phyloP scores from a whole-genome alignment of 768 basidiomycete genomes.

The Symmetrospora coprosmae region DNA sequence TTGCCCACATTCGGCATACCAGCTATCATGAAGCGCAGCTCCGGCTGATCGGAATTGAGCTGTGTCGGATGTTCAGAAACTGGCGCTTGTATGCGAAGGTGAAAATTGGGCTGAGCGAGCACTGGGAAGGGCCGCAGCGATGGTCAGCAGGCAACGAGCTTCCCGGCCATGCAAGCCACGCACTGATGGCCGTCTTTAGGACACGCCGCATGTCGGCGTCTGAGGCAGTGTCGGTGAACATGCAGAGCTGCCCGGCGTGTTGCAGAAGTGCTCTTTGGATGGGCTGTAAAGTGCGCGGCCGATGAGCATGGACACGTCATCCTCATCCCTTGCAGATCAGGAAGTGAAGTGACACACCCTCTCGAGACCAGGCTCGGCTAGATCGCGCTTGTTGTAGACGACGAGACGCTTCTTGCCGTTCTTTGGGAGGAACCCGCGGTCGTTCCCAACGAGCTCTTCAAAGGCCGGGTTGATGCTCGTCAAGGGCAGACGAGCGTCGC shows the following conservation, averaged over 20 bases:
- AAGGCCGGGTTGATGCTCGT: conserved; percentile 83
- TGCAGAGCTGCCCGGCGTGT: conserved; percentile 36
- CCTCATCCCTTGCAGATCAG: neutral
- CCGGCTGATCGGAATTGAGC: neutral
- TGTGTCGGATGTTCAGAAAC: neutral
- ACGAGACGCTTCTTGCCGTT: conserved; percentile 65
- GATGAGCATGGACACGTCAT: neutral
- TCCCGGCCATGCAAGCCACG: conserved; percentile 26
- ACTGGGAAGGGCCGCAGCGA: no score
- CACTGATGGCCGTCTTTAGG: conserved; percentile 37
- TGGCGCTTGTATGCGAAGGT: neutral
- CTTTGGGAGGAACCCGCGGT: conserved; percentile 35
- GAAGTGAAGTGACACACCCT: conserved; percentile 45
- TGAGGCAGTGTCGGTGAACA: conserved; percentile 38
- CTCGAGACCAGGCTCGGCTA: conserved; percentile 75
- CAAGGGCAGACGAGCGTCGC: conserved; percentile 81
- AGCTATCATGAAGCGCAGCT: conserved; percentile 71
- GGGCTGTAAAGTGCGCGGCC: conserved; percentile 33
- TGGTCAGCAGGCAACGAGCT: no score
- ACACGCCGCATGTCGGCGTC: conserved; percentile 37
- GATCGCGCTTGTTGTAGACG: conserved; percentile 82
- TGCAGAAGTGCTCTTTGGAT: conserved; percentile 37
- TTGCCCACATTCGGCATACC: conserved; percentile 99
- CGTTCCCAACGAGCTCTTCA: conserved; percentile 45
- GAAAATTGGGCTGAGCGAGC: no score